Base-by-base conservation (phyloP, 495 filamentous ascomycete genomes). In the Aspergillus funiculosus region DNA sequence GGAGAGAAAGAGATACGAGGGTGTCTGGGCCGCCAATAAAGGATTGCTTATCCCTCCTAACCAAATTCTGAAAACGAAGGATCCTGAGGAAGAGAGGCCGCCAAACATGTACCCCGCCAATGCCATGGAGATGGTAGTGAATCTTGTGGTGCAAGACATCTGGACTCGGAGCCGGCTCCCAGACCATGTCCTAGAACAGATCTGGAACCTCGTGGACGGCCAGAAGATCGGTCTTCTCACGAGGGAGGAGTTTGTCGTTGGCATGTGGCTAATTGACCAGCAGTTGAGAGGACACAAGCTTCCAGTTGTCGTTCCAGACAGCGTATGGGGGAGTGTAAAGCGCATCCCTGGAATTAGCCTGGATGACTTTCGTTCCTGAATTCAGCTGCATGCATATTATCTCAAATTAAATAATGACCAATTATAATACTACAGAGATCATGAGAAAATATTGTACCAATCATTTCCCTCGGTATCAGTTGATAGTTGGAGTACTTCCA, bases 191-290 rank as follows among this genome's bases (percentile, higher is more conserved):
- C 69, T 97, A 29, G 86, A 79, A 30, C 83, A 87, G 60, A 78
- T 95, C 21, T 97, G 87, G 85, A 78, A 86, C 39, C 73, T 97
- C 7, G 91, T 97, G 13, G 86, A 94, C 63, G 58, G 74, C 2
- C 62, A 71, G 9, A 60, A 72, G 9, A 68, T 71, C 17, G 86
- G 86, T 2, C 58, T 66, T 29, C 63, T 98, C 43, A 73, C 69
- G 17, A 79, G 78, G 58, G 80, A 87, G 28, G 89, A 96, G 73
- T 96, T 96, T 64, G 85, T 96, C 22, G 89, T 96, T 29, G 92
- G 92, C 9, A 80, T 90, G 75, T 98, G 92, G 92, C 71, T 98
- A 35, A 80, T 98, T 43, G 92, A 98, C 63, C 88, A 95, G 67
- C 71, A 82, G 52, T 67, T 97, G 27, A 86, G 86, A 59, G 92